Conservation (phyloP, 169 alveolate species). For the Plasmodium chabaudi region DNA sequence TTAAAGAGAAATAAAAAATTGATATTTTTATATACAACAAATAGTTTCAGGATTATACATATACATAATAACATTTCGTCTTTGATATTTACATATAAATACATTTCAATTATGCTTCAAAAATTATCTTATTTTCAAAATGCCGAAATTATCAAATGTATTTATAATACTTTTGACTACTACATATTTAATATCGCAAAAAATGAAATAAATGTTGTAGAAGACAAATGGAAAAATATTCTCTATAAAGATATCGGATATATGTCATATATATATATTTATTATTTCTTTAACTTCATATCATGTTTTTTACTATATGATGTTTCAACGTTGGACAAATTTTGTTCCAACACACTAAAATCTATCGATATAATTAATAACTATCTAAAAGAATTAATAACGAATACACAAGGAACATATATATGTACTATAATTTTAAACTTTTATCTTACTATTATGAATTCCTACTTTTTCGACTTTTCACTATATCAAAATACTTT, state of each 20-base stretch:
- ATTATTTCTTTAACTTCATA: constrained; percentile 49
- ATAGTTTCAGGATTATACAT: constrained; percentile 68
- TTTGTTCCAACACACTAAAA: constrained; percentile 47
- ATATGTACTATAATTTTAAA: constrained; percentile 36
- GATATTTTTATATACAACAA: constrained; percentile 45
- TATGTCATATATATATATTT: constrained; percentile 45
- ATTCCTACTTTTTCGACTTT: constrained; percentile 63
- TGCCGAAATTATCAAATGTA: constrained; percentile 15
- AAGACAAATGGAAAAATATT: constrained; percentile 7
- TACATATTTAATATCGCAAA: constrained; percentile 15
- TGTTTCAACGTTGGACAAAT: constrained; percentile 27
- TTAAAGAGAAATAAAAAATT: constrained; percentile 44
- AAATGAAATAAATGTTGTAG: constrained; percentile 7
- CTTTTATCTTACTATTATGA: constrained; percentile 36
- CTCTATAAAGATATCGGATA: constrained; percentile 63
- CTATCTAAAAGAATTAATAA: constrained; percentile 25
- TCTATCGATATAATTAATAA: constrained; percentile 36
- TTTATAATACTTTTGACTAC: constrained; percentile 20
- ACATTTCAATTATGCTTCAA: constrained; percentile 23
- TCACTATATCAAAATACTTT: constrained; percentile 47
- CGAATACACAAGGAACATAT: constrained; percentile 31
- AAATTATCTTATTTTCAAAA: constrained; percentile 36
- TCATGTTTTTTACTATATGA: constrained; percentile 59
- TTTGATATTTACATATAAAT: constrained; percentile 48
- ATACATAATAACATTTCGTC: constrained; percentile 45